phyloP scores from a whole-genome alignment of 1,284 basidiomycete genomes.

The Schizophyllum commune region DNA sequence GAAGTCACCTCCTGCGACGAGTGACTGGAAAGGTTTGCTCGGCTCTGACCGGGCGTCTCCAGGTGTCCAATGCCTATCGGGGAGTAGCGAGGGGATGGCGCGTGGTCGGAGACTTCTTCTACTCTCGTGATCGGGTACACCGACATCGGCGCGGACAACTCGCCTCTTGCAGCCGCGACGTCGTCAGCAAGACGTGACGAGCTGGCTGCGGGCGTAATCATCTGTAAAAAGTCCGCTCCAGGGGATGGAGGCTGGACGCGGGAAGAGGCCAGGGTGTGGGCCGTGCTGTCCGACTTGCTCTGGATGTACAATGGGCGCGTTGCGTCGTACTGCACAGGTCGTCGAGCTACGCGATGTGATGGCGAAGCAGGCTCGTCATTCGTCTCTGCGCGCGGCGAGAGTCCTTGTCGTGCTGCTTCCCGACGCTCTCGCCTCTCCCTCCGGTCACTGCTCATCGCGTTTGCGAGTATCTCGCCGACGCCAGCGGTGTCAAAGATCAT shows the following conservation, averaged over 20 bases:
- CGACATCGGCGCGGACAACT: background rate
- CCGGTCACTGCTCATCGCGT: conserved; percentile 20
- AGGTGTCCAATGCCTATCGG: background rate
- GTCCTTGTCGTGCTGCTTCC: background rate
- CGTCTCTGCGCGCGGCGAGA: background rate
- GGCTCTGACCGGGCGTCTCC: background rate
- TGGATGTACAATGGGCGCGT: conserved; percentile 20
- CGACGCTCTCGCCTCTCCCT: conserved; percentile 37
- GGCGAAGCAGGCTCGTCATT: conserved; percentile 5
- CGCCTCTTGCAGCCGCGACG: background rate
- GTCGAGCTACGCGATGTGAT: conserved; percentile 19
- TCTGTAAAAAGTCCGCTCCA: conserved; percentile 1
- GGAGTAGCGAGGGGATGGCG: background rate
- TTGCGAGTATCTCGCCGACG: conserved; percentile 35
- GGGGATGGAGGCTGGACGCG: conserved; percentile 10
- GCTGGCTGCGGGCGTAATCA: conserved; percentile 4
- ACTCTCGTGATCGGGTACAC: background rate
- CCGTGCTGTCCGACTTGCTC: conserved; percentile 11
- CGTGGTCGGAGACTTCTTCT: background rate
- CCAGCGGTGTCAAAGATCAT: conserved; percentile 22
- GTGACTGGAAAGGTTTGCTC: conserved; percentile 1
- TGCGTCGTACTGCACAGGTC: conserved; percentile 29
- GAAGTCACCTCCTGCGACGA: conserved; percentile 23
- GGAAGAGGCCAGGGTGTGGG: conserved; percentile 17
- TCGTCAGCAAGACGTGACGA: background rate